A percentile compares a stretch with the other conserved stretches of the same genome.
Evolutionary conservation across 164 flowering plant genomes (phyloP).

Genomic region (Liriodendron chinense): DNA sequence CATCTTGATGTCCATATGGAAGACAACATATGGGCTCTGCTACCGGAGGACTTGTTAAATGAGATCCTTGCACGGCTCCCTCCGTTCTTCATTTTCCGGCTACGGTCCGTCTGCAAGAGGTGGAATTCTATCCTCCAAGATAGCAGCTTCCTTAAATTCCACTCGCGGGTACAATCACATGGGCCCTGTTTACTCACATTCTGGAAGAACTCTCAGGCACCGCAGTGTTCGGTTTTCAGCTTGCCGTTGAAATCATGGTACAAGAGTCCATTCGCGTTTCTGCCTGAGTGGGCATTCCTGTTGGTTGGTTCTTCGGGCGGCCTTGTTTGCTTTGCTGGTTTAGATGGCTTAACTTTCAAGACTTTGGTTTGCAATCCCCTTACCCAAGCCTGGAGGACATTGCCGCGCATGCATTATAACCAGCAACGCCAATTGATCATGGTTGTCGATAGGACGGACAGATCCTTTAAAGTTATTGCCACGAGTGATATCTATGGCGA

Average conservation of each 20-base stretch:
- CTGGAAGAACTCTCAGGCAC: slow-evolving; percentile 70
- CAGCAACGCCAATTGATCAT: slow-evolving; percentile 86
- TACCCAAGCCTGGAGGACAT: slow-evolving; percentile 74
- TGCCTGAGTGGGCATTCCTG: slow-evolving; percentile 91
- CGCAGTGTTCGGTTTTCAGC: slow-evolving; percentile 85
- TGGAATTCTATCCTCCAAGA: slow-evolving; percentile 91
- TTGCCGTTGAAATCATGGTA: slow-evolving; percentile 87
- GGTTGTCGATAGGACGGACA: slow-evolving; percentile 72
- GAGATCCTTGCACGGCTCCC: slow-evolving; percentile 90
- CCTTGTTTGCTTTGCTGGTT: slow-evolving; percentile 85
- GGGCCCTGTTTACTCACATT: slow-evolving; percentile 90
- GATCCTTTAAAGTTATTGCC: slow-evolving; percentile 79
- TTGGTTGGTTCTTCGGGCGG: slow-evolving; percentile 92
- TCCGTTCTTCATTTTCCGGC: slow-evolving; percentile 83
- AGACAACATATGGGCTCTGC: slow-evolving; percentile 86
- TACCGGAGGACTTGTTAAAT: slow-evolving; percentile 86
- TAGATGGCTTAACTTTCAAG: slow-evolving; percentile 72
- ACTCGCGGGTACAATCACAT: slow-evolving; percentile 80
- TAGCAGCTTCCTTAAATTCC: slow-evolving; percentile 71
- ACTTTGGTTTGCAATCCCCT: slow-evolving; percentile 87
- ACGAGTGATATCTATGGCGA: slow-evolving; percentile 89
- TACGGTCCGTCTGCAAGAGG: slow-evolving; percentile 80
- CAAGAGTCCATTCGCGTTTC: slow-evolving; percentile 69
- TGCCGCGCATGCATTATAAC: slow-evolving; percentile 86
- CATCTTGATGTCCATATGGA: slow-evolving; percentile 86